A percentile compares a stretch with the other conserved stretches of the same genome.
These are phyloP conservation scores for Diphasiastrum complanatum DNA, from an alignment of 83 land plant genomes.

Conservation along the genomic window DNA sequence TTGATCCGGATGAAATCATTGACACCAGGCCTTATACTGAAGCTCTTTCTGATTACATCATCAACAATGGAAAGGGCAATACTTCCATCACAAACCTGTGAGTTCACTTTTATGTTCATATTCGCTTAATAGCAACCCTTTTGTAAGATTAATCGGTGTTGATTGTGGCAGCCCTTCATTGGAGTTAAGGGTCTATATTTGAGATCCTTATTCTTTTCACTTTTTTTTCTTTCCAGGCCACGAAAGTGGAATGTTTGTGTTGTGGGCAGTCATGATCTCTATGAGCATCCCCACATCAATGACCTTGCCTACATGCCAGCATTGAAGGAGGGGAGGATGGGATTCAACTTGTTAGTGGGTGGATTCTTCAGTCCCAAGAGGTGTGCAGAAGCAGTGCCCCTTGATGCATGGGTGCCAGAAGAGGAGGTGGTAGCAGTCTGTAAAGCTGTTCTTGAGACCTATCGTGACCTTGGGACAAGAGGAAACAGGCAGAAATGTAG, in stretches of 20 bases:
- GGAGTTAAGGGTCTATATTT: not conserved
- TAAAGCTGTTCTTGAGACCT: conserved; percentile 76
- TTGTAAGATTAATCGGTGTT: not conserved
- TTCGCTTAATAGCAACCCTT: not conserved
- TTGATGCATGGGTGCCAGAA: conserved; percentile 90
- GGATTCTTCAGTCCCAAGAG: conserved; percentile 96
- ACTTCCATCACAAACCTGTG: conserved; percentile 70
- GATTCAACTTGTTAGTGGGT: conserved; percentile 90
- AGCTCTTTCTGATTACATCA: conserved; percentile 59
- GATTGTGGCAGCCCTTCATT: too few species aligned
- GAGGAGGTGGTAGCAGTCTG: conserved; percentile 66
- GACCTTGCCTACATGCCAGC: conserved; percentile 98
- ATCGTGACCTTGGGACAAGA: conserved; percentile 75
- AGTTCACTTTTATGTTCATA: conserved; percentile 22
- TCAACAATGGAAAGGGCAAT: conserved; percentile 66
- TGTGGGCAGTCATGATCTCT: conserved; percentile 87
- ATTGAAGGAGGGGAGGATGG: conserved; percentile 63
- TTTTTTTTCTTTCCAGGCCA: conserved; percentile 42
- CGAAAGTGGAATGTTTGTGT: conserved; percentile 98
- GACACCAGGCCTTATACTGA: conserved; percentile 82
- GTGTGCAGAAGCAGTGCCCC: conserved; percentile 79
- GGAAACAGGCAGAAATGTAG: conserved; percentile 91
- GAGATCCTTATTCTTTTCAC: not conserved
- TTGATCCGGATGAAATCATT: conserved; percentile 84
- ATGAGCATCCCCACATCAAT: conserved; percentile 96